phyloP scores from a whole-genome alignment of 129 eudicot genomes.

The Flaveria bidentis region DNA sequence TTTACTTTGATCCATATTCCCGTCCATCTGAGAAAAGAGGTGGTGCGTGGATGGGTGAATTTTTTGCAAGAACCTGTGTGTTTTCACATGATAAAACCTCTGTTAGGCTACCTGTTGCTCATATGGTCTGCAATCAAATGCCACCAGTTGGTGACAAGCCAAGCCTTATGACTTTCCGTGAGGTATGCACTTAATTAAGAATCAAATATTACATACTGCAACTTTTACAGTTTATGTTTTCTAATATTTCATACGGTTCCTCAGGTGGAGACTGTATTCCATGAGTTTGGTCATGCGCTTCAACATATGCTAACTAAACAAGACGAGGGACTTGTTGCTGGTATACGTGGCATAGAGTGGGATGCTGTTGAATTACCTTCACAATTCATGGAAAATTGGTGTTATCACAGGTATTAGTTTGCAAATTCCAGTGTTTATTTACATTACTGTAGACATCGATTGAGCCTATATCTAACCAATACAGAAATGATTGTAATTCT shows the following conservation, averaged over 20 bases:
- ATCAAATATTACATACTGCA: constrained; percentile 17
- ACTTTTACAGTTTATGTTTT: background rate
- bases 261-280: constrained; percentile 97
- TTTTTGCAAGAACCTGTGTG: constrained; percentile 80
- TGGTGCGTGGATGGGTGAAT: constrained; percentile 99
- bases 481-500: background rate
- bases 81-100: constrained; percentile 67
- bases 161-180: constrained; percentile 98
- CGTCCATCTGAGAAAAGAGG: constrained; percentile 95
- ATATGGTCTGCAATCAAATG: constrained; percentile 97
- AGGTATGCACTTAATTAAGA: constrained; percentile 43
- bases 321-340: constrained; percentile 98
- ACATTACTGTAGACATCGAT: background rate
- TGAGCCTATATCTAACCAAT: background rate
- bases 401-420: constrained; percentile 75
- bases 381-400: constrained; percentile 99
- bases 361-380: constrained; percentile 99
- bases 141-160: constrained; percentile 97
- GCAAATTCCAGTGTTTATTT: background rate
- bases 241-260: constrained; percentile 3
- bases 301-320: constrained; percentile 96
- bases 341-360: constrained; percentile 97
- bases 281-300: constrained; percentile 97
- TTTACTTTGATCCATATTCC: constrained; percentile 95
- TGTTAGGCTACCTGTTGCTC: constrained; percentile 92